phyloP scores from a whole-genome alignment of 1,139 yeast genomes.

The Taphrina communis region DNA sequence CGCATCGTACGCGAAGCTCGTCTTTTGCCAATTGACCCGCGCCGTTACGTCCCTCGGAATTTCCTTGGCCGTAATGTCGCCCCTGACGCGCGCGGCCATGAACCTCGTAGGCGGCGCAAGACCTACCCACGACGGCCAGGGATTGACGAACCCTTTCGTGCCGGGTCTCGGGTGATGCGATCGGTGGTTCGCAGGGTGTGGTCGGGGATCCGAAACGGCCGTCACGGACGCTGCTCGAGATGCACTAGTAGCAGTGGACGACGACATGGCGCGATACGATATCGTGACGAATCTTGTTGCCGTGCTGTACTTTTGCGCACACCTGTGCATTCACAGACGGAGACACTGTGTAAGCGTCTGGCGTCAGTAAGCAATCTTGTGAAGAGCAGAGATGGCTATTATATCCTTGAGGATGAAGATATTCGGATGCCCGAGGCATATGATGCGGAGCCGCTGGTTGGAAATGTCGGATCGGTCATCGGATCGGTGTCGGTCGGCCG shows the following conservation, averaged over 20 bases:
- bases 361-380: no score
- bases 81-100: conserved; percentile 7
- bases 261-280: neutral
- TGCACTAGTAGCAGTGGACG: neutral
- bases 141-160: conserved; percentile 29
- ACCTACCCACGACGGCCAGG: conserved; percentile 33
- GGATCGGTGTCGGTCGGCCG: no score
- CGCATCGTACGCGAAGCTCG: neutral
- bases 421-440: no score
- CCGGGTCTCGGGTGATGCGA: conserved; percentile 31
- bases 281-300: no score
- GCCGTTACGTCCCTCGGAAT: conserved; percentile 26
- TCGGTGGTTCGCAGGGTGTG: conserved; percentile 23
- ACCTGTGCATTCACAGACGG: neutral
- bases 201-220: conserved; percentile 15
- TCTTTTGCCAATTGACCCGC: conserved; percentile 27
- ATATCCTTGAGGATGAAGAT: no score
- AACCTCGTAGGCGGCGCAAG: conserved; percentile 13
- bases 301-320: no score
- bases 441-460: no score
- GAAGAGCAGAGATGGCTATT: no score
- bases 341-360: no score
- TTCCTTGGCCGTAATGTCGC: conserved; percentile 22
- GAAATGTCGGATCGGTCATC: no score
- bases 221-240: neutral